Conservation (phyloP, 2,329 filamentous ascomycete genomes). For the Dryadomyces quercus-mongolicae region DNA sequence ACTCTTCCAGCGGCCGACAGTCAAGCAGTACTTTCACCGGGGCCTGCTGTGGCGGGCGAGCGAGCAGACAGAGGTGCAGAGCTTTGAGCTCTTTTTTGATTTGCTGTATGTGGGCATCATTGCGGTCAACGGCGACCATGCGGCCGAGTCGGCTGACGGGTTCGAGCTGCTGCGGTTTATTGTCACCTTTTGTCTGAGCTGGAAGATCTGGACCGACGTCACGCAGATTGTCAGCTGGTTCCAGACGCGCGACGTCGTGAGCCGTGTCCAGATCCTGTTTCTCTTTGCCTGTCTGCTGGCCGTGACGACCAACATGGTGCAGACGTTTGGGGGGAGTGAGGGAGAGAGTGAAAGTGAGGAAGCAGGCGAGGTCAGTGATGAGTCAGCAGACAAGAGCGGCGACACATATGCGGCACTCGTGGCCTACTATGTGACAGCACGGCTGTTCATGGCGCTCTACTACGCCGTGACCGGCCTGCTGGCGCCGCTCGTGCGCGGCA, state of each 20-base stretch:
- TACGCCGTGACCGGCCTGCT: constrained; percentile 31
- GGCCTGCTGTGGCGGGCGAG: constrained; percentile 50
- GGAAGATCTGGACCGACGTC: constrained; percentile 53
- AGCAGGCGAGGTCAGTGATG: neutral
- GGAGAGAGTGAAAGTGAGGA: neutral
- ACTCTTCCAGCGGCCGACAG: constrained; percentile 45
- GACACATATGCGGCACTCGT: constrained; percentile 47
- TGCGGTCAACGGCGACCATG: constrained; percentile 49
- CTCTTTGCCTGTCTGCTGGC: constrained; percentile 48
- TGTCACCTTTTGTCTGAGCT: constrained; percentile 50
- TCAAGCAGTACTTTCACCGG: constrained; percentile 55
- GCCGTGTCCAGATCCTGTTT: constrained; percentile 46
- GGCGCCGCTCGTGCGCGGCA: constrained; percentile 44
- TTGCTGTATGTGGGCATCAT: constrained; percentile 53
- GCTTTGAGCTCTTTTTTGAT: constrained; percentile 54
- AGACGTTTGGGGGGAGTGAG: constrained; percentile 31
- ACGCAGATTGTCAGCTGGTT: constrained; percentile 47
- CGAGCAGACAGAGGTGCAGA: constrained; percentile 46
- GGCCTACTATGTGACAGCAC: constrained; percentile 46
- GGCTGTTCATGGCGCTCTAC: constrained; percentile 39
- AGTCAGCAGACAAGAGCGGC: neutral
- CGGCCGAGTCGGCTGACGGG: constrained; percentile 42
- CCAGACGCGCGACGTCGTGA: constrained; percentile 47
- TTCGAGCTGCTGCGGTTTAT: constrained; percentile 44
- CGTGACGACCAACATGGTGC: constrained; percentile 50